These are phyloP conservation scores for Diaporthe vaccinii DNA, from an alignment of 2,329 filamentous ascomycete genomes.

Conservation along the genomic window DNA sequence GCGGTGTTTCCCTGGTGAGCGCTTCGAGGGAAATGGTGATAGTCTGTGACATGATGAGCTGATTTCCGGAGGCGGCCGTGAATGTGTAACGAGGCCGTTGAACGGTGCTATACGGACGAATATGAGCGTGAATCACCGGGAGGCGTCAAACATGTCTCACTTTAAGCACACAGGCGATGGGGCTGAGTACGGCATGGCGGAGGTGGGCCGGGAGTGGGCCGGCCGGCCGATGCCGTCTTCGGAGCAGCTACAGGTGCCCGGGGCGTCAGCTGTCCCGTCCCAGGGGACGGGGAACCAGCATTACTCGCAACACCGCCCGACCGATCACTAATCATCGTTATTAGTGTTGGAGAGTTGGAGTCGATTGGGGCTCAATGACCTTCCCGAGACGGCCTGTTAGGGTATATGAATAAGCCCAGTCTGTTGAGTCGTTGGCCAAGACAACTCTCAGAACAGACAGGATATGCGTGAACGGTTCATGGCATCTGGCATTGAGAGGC, in stretches of 20 bases:
- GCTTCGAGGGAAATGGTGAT: neutral
- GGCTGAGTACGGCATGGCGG: neutral
- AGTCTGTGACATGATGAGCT: neutral
- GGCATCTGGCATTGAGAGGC: neutral
- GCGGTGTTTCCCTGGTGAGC: neutral
- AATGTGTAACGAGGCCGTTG: neutral
- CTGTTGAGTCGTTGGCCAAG: neutral
- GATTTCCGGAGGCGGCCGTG: no score
- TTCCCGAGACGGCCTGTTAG: neutral
- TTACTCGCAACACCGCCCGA: neutral
- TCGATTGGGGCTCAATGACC: neutral
- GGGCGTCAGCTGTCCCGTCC: neutral
- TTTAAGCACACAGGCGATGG: neutral
- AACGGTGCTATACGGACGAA: neutral
- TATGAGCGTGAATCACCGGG: neutral
- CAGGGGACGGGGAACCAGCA: neutral
- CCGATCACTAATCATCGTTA: neutral
- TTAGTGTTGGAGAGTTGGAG: neutral
- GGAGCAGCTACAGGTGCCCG: neutral
- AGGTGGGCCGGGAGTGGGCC: neutral
- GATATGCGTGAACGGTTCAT: neutral
- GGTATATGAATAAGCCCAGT: neutral
- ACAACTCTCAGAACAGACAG: neutral
- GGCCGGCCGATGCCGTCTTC: slow-evolving; percentile 1
- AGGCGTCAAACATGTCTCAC: neutral